Percentiles rank a stretch among this genome's conserved stretches.
Evolutionary conservation across 441 rosid genomes (phyloP).

Genomic region (Gossypium armourianum): DNA sequence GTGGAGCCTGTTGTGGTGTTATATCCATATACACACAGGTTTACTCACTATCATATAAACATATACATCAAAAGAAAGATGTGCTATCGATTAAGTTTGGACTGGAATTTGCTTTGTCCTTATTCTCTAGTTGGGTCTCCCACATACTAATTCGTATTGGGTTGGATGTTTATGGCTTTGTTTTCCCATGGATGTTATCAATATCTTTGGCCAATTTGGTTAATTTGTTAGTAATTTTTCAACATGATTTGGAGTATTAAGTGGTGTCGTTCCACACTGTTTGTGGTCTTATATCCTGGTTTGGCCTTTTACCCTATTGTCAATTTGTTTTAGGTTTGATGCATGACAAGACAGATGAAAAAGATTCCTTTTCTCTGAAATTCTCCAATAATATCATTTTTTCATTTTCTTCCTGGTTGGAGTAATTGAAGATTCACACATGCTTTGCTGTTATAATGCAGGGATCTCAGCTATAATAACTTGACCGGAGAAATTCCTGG

Average conservation of each 20-base stretch:
- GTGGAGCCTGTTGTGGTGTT: background rate
- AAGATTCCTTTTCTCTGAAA: background rate
- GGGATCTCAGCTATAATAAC: conserved; percentile 76
- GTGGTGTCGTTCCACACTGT: background rate
- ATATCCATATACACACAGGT: background rate
- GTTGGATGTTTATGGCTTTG: background rate
- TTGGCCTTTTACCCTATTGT: background rate
- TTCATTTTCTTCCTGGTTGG: background rate
- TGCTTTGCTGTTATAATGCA: conserved; percentile 25
- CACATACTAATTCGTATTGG: background rate
- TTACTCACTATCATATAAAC: background rate
- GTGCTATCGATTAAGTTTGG: background rate
- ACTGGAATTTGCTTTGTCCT: background rate
- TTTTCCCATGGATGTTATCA: background rate
- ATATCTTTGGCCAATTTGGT: background rate
- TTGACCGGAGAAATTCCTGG: conserved; percentile 58
- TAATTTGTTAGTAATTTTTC: background rate
- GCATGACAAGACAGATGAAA: background rate
- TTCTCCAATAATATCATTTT: background rate
- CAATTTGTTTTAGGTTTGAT: conserved; percentile 3
- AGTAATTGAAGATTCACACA: background rate
- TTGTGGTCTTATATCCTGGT: background rate
- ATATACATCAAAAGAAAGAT: background rate
- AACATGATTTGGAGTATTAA: background rate
- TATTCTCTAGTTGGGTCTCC: background rate